A percentile compares a stretch with the other conserved stretches of the same genome.
phyloP scores from a whole-genome alignment of 2,329 filamentous ascomycete genomes.

The Phialophora tarda region DNA sequence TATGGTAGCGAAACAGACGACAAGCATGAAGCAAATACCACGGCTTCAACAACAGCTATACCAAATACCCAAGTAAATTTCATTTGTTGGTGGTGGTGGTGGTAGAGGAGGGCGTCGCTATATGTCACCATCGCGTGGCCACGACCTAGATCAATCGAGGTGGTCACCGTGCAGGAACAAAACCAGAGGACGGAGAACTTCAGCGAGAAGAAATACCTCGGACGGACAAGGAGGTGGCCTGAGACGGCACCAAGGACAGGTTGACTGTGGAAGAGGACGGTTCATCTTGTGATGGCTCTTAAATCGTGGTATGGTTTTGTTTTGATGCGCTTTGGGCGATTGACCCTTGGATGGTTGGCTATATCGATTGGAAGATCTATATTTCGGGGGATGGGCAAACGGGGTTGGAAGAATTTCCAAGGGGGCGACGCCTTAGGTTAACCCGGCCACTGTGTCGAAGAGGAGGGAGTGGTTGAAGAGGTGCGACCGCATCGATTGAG shows the following conservation, averaged over 20 bases:
- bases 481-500: not conserved
- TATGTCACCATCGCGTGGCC: not conserved
- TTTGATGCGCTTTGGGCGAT: not conserved
- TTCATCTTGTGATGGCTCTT: conserved; percentile 29
- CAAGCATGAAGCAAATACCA: conserved; percentile 2
- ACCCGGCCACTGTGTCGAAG: not conserved
- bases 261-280: conserved; percentile 28
- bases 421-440: not conserved
- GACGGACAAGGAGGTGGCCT: conserved; percentile 39
- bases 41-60: conserved; percentile 16
- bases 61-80: conserved; percentile 11
- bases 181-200: conserved; percentile 8
- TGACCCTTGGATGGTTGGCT: not conserved
- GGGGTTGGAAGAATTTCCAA: not conserved
- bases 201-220: conserved; percentile 29
- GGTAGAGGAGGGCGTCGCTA: not conserved
- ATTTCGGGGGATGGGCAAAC: not conserved
- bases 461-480: not conserved
- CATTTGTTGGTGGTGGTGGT: conserved; percentile 16
- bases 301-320: not conserved
- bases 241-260: conserved; percentile 38
- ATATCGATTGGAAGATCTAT: not conserved
- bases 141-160: not conserved
- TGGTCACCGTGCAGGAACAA: not conserved
- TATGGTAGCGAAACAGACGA: not conserved